Evolutionary conservation across 2,329 filamentous ascomycete species (phyloP).

Genomic region (Aspergillus fumigatiaffinis): DNA sequence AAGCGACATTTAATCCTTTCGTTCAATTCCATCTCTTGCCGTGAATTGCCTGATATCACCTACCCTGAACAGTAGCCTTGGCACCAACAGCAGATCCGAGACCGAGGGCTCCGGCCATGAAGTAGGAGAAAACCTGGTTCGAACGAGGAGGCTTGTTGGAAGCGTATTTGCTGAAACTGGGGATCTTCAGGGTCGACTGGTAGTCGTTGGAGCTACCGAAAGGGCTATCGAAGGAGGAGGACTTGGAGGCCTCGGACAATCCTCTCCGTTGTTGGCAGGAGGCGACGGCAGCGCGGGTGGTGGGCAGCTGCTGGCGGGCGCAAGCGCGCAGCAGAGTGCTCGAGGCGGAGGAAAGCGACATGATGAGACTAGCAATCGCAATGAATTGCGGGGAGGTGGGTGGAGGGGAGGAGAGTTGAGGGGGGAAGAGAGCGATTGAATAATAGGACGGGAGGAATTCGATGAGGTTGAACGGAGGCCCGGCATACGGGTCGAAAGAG

Average conservation of each 20-base stretch:
- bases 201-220: slow-evolving; percentile 50
- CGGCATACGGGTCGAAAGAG: slow-evolving; percentile 26
- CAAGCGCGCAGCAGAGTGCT: slow-evolving; percentile 63
- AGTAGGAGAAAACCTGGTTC: slow-evolving; percentile 93
- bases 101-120: slow-evolving; percentile 96
- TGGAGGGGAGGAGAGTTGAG: slow-evolving; percentile 5
- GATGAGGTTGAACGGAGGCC: slow-evolving; percentile 35
- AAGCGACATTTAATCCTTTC: neutral
- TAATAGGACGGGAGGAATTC: neutral
- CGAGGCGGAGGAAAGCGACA: slow-evolving; percentile 61
- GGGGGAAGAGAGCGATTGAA: slow-evolving; percentile 8
- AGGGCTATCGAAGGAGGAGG: slow-evolving; percentile 50
- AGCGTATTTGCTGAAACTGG: slow-evolving; percentile 85
- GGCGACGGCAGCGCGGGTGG: slow-evolving; percentile 39
- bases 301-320: slow-evolving; percentile 45
- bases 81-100: slow-evolving; percentile 87
- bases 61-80: slow-evolving; percentile 98
- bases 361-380: slow-evolving; percentile 33
- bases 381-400: slow-evolving; percentile 28
- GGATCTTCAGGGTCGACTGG: slow-evolving; percentile 65
- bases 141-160: slow-evolving; percentile 62
- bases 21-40: slow-evolving; percentile 1
- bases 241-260: slow-evolving; percentile 34
- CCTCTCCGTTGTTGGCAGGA: slow-evolving; percentile 41
- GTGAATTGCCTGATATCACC: slow-evolving; percentile 34